A percentile compares a stretch with the other conserved stretches of the same genome.
Conservation (phyloP, 345 rosid genomes). For the Arabidopsis arenosa region DNA sequence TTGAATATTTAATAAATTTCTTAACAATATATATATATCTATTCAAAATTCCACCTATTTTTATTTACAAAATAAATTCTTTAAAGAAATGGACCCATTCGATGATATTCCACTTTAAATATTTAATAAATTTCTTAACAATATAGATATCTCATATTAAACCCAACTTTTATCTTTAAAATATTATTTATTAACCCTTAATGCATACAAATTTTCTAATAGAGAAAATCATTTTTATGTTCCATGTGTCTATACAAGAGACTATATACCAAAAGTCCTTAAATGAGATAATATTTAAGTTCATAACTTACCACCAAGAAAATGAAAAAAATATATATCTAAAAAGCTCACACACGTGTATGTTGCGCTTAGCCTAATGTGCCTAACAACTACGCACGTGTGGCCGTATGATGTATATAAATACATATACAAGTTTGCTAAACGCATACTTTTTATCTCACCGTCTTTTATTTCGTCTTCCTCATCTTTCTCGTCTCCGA, state of each 20-base stretch:
- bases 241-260: background rate
- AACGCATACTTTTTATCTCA: constrained; percentile 41
- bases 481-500: background rate
- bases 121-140: background rate
- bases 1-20: no score
- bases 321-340: background rate
- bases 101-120: background rate
- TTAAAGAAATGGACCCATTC: background rate
- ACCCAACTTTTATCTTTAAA: background rate
- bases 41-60: background rate
- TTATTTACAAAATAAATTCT: background rate
- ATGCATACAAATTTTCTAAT: background rate
- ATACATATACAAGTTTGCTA: constrained; percentile 15
- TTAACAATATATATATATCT: no score
- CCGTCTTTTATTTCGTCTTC: constrained; percentile 3
- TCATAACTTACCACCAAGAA: constrained; percentile 7
- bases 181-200: background rate
- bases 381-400: constrained; percentile 24
- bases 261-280: background rate
- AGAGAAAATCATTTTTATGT: background rate
- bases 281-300: background rate
- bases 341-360: constrained; percentile 37
- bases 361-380: constrained; percentile 22
- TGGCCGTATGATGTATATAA: constrained; percentile 26
- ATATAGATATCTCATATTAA: background rate